phyloP scores from a whole-genome alignment of 2,329 filamentous ascomycete species.

The Didymella keratinophila region DNA sequence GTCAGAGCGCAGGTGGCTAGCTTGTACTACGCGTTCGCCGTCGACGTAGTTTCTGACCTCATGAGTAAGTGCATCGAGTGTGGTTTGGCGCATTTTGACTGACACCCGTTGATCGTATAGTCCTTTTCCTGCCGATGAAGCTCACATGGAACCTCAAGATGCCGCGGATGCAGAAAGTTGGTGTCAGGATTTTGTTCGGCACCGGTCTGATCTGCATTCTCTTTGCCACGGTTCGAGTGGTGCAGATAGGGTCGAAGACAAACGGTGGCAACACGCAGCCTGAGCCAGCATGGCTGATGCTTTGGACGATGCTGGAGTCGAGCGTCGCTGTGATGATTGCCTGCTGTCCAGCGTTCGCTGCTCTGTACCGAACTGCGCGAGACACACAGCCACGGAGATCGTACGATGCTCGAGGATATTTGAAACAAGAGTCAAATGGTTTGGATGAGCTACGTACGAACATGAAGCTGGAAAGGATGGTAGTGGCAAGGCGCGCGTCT shows the following conservation, averaged over 20 bases:
- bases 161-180: conserved; percentile 39
- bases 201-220: conserved; percentile 30
- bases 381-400: background rate
- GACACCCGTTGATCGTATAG: conserved; percentile 18
- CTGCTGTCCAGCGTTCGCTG: conserved; percentile 3
- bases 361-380: background rate
- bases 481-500: background rate
- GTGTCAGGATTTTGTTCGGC: conserved; percentile 39
- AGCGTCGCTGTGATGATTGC: conserved; percentile 37
- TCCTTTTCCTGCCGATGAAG: conserved; percentile 49
- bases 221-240: conserved; percentile 35
- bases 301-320: conserved; percentile 48
- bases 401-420: background rate
- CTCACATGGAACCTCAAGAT: conserved; percentile 50
- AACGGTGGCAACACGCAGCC: conserved; percentile 31
- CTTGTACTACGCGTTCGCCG: background rate
- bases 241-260: conserved; percentile 42
- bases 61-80: background rate
- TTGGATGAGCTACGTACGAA: background rate
- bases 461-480: background rate
- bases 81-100: background rate
- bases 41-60: background rate
- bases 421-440: background rate
- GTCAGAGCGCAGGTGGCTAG: background rate
- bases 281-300: conserved; percentile 43